phyloP scores from a whole-genome alignment of 2,329 filamentous ascomycete species.

The Sporothrix sp. region DNA sequence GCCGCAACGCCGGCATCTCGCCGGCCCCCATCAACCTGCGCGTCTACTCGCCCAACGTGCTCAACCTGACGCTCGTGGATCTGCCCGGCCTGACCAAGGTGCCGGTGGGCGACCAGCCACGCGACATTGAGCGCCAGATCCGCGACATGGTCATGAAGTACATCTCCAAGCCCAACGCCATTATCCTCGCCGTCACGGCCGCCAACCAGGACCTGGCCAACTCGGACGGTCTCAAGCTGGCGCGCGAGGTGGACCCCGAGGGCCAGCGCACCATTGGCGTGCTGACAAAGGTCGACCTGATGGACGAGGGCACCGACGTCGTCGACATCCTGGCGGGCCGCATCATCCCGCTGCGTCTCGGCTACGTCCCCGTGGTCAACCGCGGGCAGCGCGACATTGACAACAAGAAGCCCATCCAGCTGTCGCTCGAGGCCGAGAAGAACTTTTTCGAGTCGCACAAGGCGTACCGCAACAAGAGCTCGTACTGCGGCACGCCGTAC shows the following conservation, averaged over 20 bases:
- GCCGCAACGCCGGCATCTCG: conserved; percentile 97
- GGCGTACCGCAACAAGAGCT: conserved; percentile 95
- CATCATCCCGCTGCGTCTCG: conserved; percentile 88
- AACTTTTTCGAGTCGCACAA: conserved; percentile 98
- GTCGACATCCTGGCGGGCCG: conserved; percentile 94
- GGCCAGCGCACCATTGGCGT: conserved; percentile 94
- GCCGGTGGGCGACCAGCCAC: conserved; percentile 92
- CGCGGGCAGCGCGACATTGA: conserved; percentile 96
- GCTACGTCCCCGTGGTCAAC: conserved; percentile 94
- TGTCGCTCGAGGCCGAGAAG: conserved; percentile 86
- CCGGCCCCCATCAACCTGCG: conserved; percentile 96
- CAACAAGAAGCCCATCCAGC: conserved; percentile 89
- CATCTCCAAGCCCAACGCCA: conserved; percentile 97
- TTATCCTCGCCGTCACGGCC: conserved; percentile 90
- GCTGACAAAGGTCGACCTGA: conserved; percentile 88
- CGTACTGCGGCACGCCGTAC: conserved; percentile 97
- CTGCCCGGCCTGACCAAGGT: conserved; percentile 94
- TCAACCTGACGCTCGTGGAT: conserved; percentile 94
- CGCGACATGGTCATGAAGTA: conserved; percentile 94
- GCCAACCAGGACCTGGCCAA: conserved; percentile 98
- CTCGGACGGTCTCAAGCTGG: conserved; percentile 92
- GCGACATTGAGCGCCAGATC: conserved; percentile 98
- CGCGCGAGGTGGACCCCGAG: conserved; percentile 90
- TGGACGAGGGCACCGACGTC: conserved; percentile 98
- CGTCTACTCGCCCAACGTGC: conserved; percentile 92